phyloP scores from a whole-genome alignment of 2,329 filamentous ascomycete species.

The Knufia fluminis region DNA sequence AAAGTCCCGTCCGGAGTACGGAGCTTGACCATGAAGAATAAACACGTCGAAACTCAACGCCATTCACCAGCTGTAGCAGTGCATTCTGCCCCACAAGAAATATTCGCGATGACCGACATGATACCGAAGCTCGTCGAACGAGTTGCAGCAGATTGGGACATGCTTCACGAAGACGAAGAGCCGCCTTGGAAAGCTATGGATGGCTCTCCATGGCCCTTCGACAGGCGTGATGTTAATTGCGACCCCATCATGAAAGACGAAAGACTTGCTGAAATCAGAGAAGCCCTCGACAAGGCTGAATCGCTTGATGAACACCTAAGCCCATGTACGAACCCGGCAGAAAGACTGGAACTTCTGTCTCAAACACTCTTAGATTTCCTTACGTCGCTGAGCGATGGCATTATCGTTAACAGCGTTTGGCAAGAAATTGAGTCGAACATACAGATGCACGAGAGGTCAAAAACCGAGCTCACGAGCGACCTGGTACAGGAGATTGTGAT shows the following conservation, averaged over 20 bases:
- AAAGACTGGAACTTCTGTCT: slow-evolving; percentile 65
- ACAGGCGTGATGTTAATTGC: slow-evolving; percentile 23
- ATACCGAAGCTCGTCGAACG: slow-evolving; percentile 54
- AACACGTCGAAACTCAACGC: slow-evolving; percentile 28
- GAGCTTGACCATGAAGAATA: slow-evolving; percentile 37
- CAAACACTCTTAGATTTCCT: slow-evolving; percentile 69
- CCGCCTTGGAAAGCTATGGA: slow-evolving; percentile 46
- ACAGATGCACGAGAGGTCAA: slow-evolving; percentile 41
- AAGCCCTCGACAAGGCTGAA: slow-evolving; percentile 64
- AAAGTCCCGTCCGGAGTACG: slow-evolving; percentile 69
- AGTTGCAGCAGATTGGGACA: slow-evolving; percentile 53
- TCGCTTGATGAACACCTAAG: slow-evolving; percentile 54
- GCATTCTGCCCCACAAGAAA: slow-evolving; percentile 76
- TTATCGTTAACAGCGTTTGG: slow-evolving; percentile 66
- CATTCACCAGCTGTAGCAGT: background rate
- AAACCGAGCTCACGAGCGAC: slow-evolving; percentile 39
- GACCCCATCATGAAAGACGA: slow-evolving; percentile 33
- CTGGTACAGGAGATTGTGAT: slow-evolving; percentile 55
- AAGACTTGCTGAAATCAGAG: slow-evolving; percentile 39
- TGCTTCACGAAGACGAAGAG: slow-evolving; percentile 39
- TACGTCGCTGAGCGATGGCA: slow-evolving; percentile 63
- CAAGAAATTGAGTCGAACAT: slow-evolving; percentile 53
- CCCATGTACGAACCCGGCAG: slow-evolving; percentile 52
- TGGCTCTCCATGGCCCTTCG: slow-evolving; percentile 50
- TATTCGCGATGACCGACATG: slow-evolving; percentile 80